These are phyloP conservation scores for Tricladium varicosporioides DNA, from an alignment of 2,329 filamentous ascomycete genomes.

Conservation along the genomic window DNA sequence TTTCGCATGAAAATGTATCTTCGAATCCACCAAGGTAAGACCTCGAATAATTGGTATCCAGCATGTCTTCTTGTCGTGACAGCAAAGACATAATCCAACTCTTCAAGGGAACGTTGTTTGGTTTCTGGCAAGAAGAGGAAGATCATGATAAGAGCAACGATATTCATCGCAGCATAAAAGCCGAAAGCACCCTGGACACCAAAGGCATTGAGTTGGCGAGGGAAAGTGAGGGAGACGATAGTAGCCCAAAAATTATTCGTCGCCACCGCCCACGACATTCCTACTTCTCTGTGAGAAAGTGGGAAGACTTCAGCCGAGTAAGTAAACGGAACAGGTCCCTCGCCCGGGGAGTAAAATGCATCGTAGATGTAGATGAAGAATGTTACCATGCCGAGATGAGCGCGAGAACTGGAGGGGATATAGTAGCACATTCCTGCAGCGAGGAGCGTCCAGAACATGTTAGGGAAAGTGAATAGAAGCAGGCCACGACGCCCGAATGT, in stretches of 20 bases:
- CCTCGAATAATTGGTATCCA: conserved; percentile 40
- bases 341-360: conserved; percentile 62
- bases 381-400: conserved; percentile 41
- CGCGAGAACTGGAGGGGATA: neutral
- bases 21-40: conserved; percentile 59
- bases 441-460: conserved; percentile 63
- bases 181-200: conserved; percentile 44
- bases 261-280: conserved; percentile 60
- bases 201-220: conserved; percentile 46
- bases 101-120: conserved; percentile 40
- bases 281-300: conserved; percentile 59
- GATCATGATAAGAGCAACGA: conserved; percentile 52
- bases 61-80: conserved; percentile 7
- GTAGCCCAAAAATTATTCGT: conserved; percentile 59
- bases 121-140: conserved; percentile 56
- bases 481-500: conserved; percentile 59
- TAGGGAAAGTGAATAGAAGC: conserved; percentile 62
- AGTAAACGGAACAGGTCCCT: conserved; percentile 58
- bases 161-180: conserved; percentile 53
- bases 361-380: conserved; percentile 65
- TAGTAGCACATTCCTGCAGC: conserved; percentile 43
- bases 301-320: conserved; percentile 63
- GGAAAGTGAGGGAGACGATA: conserved; percentile 53
- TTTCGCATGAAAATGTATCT: conserved; percentile 35
- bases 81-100: conserved; percentile 20